These are phyloP conservation scores for Aspergillus ochraceoroseus DNA, from an alignment of 2,329 filamentous ascomycete genomes.

Conservation along the genomic window DNA sequence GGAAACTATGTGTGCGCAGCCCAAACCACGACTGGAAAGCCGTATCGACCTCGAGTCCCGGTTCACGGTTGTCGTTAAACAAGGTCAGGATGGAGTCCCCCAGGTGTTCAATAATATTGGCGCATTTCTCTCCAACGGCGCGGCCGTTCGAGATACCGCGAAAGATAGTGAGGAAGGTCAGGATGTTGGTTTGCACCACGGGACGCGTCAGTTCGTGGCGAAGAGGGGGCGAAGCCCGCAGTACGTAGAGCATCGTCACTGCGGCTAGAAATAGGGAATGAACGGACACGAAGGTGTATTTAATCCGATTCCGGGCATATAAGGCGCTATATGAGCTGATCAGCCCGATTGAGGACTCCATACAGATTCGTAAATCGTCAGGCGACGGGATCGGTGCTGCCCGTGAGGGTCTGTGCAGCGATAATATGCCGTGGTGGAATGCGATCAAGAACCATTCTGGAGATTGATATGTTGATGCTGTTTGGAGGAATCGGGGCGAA, in stretches of 20 bases:
- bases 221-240: conserved; percentile 21
- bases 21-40: conserved; percentile 27
- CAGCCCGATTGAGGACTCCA: conserved; percentile 13
- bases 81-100: conserved; percentile 19
- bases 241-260: conserved; percentile 27
- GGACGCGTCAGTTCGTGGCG: conserved; percentile 13
- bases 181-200: conserved; percentile 13
- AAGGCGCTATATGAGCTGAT: conserved; percentile 19
- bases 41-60: conserved; percentile 17
- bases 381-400: conserved; percentile 15
- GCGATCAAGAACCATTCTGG: conserved; percentile 30
- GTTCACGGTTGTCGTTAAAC: conserved; percentile 13
- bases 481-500: conserved; percentile 23
- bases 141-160: conserved; percentile 16
- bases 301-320: conserved; percentile 27
- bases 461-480: conserved; percentile 24
- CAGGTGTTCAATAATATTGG: conserved; percentile 18
- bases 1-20: conserved; percentile 16
- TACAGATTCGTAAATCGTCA: conserved; percentile 12
- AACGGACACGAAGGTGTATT: conserved; percentile 28
- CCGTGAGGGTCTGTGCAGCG: conserved; percentile 24
- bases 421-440: conserved; percentile 25
- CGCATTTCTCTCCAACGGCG: conserved; percentile 18
- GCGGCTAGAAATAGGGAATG: conserved; percentile 29
- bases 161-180: conserved; percentile 13